These are phyloP conservation scores for Suhomyces taliae DNA, from an alignment of 1,139 yeast species.

Conservation along the genomic window DNA sequence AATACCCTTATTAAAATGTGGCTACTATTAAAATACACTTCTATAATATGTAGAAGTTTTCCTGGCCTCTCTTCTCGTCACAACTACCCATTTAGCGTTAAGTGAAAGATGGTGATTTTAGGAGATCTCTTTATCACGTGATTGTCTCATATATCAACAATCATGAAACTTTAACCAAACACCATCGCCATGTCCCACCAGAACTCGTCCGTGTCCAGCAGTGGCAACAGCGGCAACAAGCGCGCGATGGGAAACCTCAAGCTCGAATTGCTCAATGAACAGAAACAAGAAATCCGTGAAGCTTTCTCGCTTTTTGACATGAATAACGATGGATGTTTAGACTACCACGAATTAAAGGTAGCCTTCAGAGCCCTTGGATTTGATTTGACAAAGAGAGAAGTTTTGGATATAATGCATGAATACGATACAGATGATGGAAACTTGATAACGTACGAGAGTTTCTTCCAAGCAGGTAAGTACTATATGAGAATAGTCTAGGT, in stretches of 20 bases:
- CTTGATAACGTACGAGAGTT: slow-evolving; percentile 77
- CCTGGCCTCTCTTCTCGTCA: too few relatives aligned
- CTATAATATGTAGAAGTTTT: too few relatives aligned
- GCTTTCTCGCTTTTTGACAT: slow-evolving; percentile 92
- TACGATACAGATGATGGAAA: slow-evolving; percentile 77
- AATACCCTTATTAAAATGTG: too few relatives aligned
- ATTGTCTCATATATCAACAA: slow-evolving; percentile 5
- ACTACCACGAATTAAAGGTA: slow-evolving; percentile 88
- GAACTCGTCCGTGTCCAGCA: slow-evolving; percentile 13
- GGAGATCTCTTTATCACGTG: background rate
- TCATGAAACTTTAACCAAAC: background rate
- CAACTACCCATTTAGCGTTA: too few relatives aligned
- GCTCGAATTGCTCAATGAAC: slow-evolving; percentile 79
- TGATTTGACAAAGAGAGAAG: slow-evolving; percentile 77
- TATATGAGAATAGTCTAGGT: too few relatives aligned
- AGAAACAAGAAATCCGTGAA: slow-evolving; percentile 88
- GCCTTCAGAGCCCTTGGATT: slow-evolving; percentile 95
- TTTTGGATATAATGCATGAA: slow-evolving; percentile 76
- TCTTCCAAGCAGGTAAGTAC: slow-evolving; percentile 65
- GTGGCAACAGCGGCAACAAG: slow-evolving; percentile 18
- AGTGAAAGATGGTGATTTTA: too few relatives aligned
- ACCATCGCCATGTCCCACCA: slow-evolving; percentile 16
- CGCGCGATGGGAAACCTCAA: slow-evolving; percentile 41
- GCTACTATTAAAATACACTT: too few relatives aligned
- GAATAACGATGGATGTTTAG: slow-evolving; percentile 87